These are phyloP conservation scores for Spathaspora hagerdaliae DNA, from an alignment of 805 yeast genomes.

Conservation along the genomic window DNA sequence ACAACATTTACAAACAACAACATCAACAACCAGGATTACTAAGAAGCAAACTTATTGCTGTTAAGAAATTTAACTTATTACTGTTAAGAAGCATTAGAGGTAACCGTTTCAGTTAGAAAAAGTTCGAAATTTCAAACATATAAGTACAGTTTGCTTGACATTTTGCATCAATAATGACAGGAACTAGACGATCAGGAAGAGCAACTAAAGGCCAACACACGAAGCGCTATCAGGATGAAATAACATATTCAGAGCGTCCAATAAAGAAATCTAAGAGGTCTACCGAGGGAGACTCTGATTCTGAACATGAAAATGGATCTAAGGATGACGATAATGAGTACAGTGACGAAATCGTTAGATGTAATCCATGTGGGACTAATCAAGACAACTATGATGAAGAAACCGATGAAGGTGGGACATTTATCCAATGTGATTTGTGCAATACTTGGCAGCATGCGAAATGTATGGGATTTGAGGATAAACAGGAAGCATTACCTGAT, in stretches of 20 bases:
- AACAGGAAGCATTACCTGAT: conserved; percentile 38
- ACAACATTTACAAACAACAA: too few relatives aligned
- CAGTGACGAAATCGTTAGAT: conserved; percentile 36
- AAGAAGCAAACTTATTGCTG: too few relatives aligned
- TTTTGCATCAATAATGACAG: neutral
- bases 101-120: too few relatives aligned
- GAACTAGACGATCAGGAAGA: conserved; percentile 31
- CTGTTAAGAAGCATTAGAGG: too few relatives aligned
- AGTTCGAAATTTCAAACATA: too few relatives aligned
- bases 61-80: too few relatives aligned
- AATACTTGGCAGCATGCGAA: conserved; percentile 68
- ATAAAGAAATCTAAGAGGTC: neutral
- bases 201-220: conserved; percentile 39
- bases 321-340: conserved; percentile 11
- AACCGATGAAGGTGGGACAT: conserved; percentile 41
- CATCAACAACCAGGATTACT: too few relatives aligned
- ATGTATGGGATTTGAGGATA: conserved; percentile 51
- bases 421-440: conserved; percentile 67
- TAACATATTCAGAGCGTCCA: neutral
- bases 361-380: conserved; percentile 60
- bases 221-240: conserved; percentile 21
- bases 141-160: too few relatives aligned
- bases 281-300: neutral
- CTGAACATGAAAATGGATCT: neutral
- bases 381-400: conserved; percentile 56